Percentiles rank a stretch among this genome's conserved stretches.
Conservation (phyloP, 2,329 filamentous ascomycete genomes). For the Aureobasidium sp. region DNA sequence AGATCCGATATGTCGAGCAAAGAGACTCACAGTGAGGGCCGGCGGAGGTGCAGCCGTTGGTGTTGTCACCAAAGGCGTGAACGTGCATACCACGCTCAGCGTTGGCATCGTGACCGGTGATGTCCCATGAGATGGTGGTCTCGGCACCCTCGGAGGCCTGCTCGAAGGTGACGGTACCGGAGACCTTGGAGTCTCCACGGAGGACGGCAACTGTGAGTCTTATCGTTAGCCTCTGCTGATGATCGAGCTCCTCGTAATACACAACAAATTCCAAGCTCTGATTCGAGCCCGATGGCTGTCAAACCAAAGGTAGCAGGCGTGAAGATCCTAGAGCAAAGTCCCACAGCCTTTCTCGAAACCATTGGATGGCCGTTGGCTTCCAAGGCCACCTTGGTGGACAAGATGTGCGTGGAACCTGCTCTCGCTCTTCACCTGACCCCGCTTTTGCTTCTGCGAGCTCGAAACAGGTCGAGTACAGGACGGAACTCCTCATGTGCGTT, state of each 20-base stretch:
- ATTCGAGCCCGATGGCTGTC: background rate
- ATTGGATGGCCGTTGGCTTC: background rate
- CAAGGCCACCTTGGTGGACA: conserved; percentile 18
- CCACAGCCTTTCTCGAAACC: background rate
- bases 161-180: conserved; percentile 90
- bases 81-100: conserved; percentile 98
- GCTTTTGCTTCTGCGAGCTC: background rate
- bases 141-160: conserved; percentile 73
- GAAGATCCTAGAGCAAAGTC: background rate
- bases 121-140: conserved; percentile 87
- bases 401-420: conserved; percentile 22
- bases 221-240: background rate
- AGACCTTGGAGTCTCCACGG: conserved; percentile 95
- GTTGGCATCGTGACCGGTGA: conserved; percentile 85
- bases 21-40: conserved; percentile 81
- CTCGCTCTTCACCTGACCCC: conserved; percentile 29
- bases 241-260: too few relatives aligned
- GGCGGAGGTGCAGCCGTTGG: conserved; percentile 98
- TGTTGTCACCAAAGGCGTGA: conserved; percentile 99
- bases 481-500: background rate
- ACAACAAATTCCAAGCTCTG: background rate
- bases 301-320: background rate
- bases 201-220: conserved; percentile 70
- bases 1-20: background rate
- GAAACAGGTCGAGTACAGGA: background rate